These are phyloP conservation scores for Diaporthe longicolla DNA, from an alignment of 2,329 filamentous ascomycete species.

Conservation along the genomic window DNA sequence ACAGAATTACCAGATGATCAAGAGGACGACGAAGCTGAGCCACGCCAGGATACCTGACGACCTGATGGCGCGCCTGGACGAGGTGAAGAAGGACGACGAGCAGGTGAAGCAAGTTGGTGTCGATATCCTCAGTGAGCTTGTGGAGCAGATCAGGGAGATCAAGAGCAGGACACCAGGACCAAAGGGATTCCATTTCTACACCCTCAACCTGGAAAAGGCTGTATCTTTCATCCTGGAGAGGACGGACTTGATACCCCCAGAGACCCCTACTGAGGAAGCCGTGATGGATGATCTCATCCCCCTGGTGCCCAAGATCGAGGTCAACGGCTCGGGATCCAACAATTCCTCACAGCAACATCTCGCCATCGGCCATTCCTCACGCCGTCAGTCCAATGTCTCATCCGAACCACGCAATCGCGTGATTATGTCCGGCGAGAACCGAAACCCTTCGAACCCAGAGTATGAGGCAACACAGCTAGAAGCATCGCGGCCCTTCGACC, in stretches of 20 bases:
- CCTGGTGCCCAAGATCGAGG: slow-evolving; percentile 60
- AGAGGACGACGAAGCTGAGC: slow-evolving; percentile 92
- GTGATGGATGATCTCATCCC: slow-evolving; percentile 63
- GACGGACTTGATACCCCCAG: slow-evolving; percentile 81
- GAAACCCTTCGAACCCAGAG: slow-evolving; percentile 69
- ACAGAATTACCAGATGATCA: slow-evolving; percentile 96
- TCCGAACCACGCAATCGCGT: slow-evolving; percentile 90
- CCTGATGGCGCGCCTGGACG: slow-evolving; percentile 79
- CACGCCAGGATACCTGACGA: slow-evolving; percentile 84
- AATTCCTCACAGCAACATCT: slow-evolving; percentile 44
- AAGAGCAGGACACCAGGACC: slow-evolving; percentile 71
- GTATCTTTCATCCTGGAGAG: slow-evolving; percentile 93
- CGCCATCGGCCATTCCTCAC: slow-evolving; percentile 50
- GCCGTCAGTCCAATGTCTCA: slow-evolving; percentile 83
- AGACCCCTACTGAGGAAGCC: slow-evolving; percentile 64
- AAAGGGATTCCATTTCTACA: slow-evolving; percentile 96
- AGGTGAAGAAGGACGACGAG: slow-evolving; percentile 84
- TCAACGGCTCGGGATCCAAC: slow-evolving; percentile 64
- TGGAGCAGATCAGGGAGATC: slow-evolving; percentile 80
- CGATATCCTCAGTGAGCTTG: slow-evolving; percentile 86
- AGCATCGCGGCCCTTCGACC: slow-evolving; percentile 80
- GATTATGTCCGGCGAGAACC: slow-evolving; percentile 76
- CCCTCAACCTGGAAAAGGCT: slow-evolving; percentile 94
- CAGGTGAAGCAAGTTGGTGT: slow-evolving; percentile 85
- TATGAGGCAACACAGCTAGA: slow-evolving; percentile 83